These are phyloP conservation scores for Agaricus sinodeliciosus DNA, from an alignment of 768 basidiomycete genomes.

Conservation along the genomic window DNA sequence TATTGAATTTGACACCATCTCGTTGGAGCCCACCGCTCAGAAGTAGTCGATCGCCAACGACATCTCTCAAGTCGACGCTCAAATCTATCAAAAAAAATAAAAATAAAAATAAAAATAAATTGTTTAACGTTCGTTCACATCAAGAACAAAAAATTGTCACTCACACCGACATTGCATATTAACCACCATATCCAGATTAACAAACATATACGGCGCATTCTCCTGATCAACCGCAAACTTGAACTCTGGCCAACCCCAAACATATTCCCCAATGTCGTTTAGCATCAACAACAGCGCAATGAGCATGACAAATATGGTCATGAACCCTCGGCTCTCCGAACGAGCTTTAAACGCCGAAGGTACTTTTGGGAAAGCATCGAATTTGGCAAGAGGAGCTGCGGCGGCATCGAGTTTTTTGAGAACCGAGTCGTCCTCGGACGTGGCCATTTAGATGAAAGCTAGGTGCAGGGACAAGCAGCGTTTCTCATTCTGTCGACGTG, in stretches of 20 bases:
- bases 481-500: conserved; percentile 7
- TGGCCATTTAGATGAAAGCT: neutral
- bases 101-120: too few relatives aligned
- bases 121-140: neutral
- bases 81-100: conserved; percentile 51
- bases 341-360: conserved; percentile 76
- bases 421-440: conserved; percentile 18
- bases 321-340: conserved; percentile 73
- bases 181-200: conserved; percentile 91
- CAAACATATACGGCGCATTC: conserved; percentile 54
- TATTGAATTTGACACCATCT: conserved; percentile 82
- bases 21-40: conserved; percentile 72
- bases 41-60: conserved; percentile 87
- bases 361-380: conserved; percentile 87
- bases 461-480: neutral
- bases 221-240: conserved; percentile 81
- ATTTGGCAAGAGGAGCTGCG: conserved; percentile 59
- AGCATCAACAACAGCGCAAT: conserved; percentile 70
- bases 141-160: conserved; percentile 23
- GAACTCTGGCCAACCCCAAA: conserved; percentile 92
- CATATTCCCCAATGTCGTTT: conserved; percentile 85
- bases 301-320: conserved; percentile 65
- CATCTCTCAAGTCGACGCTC: conserved; percentile 86
- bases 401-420: conserved; percentile 62
- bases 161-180: conserved; percentile 91